phyloP scores from a whole-genome alignment of 148 eudicot species.

The Pharnaceum exiguum region DNA sequence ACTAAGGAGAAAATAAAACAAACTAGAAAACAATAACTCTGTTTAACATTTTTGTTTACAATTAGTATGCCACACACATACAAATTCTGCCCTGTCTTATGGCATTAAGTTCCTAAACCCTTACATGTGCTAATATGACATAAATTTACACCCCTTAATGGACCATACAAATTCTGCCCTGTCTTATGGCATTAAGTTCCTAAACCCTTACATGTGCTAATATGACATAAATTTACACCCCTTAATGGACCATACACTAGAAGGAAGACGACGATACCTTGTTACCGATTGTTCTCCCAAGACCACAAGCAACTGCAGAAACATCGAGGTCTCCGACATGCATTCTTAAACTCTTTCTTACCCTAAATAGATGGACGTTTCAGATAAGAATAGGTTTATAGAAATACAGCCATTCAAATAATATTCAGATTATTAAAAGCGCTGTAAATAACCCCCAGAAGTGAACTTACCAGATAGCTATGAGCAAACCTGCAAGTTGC shows the following conservation, averaged over 20 bases:
- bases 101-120: too few species aligned
- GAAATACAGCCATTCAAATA: neutral
- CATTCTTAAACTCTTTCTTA: constrained; percentile 70
- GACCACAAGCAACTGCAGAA: constrained; percentile 95
- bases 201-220: too few species aligned
- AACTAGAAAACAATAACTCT: neutral
- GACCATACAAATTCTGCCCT: too few species aligned
- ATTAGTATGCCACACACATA: too few species aligned
- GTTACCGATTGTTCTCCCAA: constrained; percentile 96
- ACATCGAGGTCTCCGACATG: constrained; percentile 98
- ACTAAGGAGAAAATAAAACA: too few species aligned
- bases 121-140: too few species aligned
- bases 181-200: too few species aligned
- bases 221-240: too few species aligned
- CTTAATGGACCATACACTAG: neutral
- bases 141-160: too few species aligned
- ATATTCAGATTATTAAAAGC: neutral
- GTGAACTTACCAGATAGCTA: constrained; percentile 75
- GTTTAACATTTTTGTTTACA: too few species aligned
- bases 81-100: too few species aligned
- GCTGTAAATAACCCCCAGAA: neutral
- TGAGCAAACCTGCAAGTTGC: constrained; percentile 87
- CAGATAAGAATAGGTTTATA: neutral
- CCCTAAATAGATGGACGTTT: constrained; percentile 50
- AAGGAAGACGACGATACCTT: constrained; percentile 48